A percentile compares a stretch with the other conserved stretches of the same genome.
phyloP scores from a whole-genome alignment of 2,329 filamentous ascomycete species.

The Elsinoe perseae region DNA sequence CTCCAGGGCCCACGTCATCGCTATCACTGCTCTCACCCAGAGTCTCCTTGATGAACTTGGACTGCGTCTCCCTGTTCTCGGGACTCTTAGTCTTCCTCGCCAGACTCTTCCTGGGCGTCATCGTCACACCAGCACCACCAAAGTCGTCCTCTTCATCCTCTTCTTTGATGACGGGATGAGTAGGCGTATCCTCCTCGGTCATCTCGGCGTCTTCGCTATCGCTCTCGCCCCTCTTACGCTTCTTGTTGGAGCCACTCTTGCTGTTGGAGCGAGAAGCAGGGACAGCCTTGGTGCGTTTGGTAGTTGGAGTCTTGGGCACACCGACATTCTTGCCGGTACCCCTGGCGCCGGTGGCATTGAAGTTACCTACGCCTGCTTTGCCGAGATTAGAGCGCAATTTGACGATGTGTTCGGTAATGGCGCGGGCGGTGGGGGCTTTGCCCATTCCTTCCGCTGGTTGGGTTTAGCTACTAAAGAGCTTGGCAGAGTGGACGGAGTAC shows the following conservation, averaged over 20 bases:
- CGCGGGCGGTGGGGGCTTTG: constrained; percentile 16
- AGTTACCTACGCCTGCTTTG: not conserved
- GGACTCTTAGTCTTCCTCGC: constrained; percentile 11
- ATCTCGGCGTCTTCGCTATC: constrained; percentile 5
- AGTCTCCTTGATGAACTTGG: not conserved
- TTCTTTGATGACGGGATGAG: not conserved
- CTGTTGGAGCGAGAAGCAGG: not conserved
- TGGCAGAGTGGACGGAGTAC: not conserved
- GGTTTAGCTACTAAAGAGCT: not conserved
- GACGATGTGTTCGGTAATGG: constrained; percentile 18
- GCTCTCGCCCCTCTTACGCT: not conserved
- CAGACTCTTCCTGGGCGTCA: not conserved
- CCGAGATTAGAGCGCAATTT: constrained; percentile 14
- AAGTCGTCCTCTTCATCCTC: not conserved
- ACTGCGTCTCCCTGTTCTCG: constrained; percentile 2
- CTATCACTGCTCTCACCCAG: constrained; percentile 6
- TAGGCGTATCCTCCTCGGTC: not conserved
- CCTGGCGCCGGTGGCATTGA: not conserved
- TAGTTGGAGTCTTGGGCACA: not conserved
- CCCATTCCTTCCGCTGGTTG: constrained; percentile 14
- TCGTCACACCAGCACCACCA: not conserved
- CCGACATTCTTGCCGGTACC: not conserved
- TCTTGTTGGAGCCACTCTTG: not conserved
- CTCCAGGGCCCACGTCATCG: not conserved
- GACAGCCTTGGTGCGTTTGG: not conserved